phyloP scores from a whole-genome alignment of 2,329 filamentous ascomycete species.

The Claviceps purpurea region DNA sequence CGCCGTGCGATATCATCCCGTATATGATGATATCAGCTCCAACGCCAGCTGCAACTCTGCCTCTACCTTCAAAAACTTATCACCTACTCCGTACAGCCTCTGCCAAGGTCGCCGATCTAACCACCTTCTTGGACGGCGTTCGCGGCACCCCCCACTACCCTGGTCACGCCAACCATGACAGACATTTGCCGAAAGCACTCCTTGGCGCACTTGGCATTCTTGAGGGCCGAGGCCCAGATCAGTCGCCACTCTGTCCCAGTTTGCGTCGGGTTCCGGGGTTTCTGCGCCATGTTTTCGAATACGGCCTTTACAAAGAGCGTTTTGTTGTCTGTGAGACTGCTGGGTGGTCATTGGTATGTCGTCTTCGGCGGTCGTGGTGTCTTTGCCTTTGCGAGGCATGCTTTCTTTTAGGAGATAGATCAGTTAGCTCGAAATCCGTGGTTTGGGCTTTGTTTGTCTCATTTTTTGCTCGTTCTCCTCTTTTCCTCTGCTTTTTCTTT shows the following conservation, averaged over 20 bases:
- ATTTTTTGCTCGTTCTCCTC: neutral
- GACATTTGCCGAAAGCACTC: slow-evolving; percentile 28
- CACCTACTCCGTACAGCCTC: slow-evolving; percentile 7
- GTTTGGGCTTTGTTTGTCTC: neutral
- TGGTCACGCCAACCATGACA: slow-evolving; percentile 25
- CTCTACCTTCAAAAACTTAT: slow-evolving; percentile 5
- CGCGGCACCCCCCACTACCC: slow-evolving; percentile 9
- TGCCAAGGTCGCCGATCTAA: slow-evolving; percentile 9
- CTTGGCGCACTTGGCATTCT: slow-evolving; percentile 28
- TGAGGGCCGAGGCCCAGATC: slow-evolving; percentile 23
- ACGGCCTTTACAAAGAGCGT: slow-evolving; percentile 26
- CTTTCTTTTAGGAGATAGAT: neutral
- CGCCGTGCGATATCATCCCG: too few species aligned
- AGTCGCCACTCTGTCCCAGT: slow-evolving; percentile 26
- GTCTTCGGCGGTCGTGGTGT: slow-evolving; percentile 3
- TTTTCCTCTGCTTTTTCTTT: neutral
- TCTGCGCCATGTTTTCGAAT: slow-evolving; percentile 27
- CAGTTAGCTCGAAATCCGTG: neutral
- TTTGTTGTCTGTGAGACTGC: slow-evolving; percentile 22
- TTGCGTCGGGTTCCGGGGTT: slow-evolving; percentile 26
- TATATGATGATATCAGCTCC: too few species aligned
- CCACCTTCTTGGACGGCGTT: slow-evolving; percentile 17
- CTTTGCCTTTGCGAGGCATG: slow-evolving; percentile 5
- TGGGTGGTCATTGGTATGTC: slow-evolving; percentile 6
- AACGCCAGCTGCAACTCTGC: neutral